phyloP scores from a whole-genome alignment of 2,329 filamentous ascomycete species.

The Fusarium newnesense region DNA sequence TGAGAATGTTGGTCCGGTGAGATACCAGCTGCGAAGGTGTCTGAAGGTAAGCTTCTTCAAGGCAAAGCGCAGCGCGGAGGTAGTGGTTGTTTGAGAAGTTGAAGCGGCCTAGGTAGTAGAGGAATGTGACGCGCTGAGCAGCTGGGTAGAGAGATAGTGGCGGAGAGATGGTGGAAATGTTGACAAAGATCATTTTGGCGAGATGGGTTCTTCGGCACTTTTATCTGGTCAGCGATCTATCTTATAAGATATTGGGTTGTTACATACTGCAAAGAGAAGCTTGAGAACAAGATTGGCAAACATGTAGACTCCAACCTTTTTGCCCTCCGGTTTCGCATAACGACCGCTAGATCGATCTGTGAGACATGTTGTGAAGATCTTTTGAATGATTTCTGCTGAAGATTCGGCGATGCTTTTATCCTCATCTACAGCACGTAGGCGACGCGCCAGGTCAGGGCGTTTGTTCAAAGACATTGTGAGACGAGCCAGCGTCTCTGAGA shows the following conservation, averaged over 20 bases:
- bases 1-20: slow-evolving; percentile 83
- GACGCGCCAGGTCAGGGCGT: slow-evolving; percentile 78
- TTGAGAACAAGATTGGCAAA: slow-evolving; percentile 92
- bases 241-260: neutral
- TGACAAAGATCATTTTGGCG: slow-evolving; percentile 88
- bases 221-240: neutral
- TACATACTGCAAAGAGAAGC: slow-evolving; percentile 79
- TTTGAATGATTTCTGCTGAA: slow-evolving; percentile 88
- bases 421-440: slow-evolving; percentile 70
- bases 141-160: slow-evolving; percentile 85
- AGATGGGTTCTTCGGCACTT: slow-evolving; percentile 84
- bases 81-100: slow-evolving; percentile 88
- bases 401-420: slow-evolving; percentile 83
- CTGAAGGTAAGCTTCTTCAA: slow-evolving; percentile 84
- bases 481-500: slow-evolving; percentile 82
- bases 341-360: slow-evolving; percentile 79
- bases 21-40: slow-evolving; percentile 68
- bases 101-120: slow-evolving; percentile 94
- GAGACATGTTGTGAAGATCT: slow-evolving; percentile 90
- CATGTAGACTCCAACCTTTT: slow-evolving; percentile 87
- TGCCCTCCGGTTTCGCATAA: slow-evolving; percentile 79
- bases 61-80: slow-evolving; percentile 76
- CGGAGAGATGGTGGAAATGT: slow-evolving; percentile 85
- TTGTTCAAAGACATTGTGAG: slow-evolving; percentile 87
- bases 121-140: slow-evolving; percentile 87